Conservation (phyloP, 2,329 filamentous ascomycete genomes). For the Cercospora berteroae region DNA sequence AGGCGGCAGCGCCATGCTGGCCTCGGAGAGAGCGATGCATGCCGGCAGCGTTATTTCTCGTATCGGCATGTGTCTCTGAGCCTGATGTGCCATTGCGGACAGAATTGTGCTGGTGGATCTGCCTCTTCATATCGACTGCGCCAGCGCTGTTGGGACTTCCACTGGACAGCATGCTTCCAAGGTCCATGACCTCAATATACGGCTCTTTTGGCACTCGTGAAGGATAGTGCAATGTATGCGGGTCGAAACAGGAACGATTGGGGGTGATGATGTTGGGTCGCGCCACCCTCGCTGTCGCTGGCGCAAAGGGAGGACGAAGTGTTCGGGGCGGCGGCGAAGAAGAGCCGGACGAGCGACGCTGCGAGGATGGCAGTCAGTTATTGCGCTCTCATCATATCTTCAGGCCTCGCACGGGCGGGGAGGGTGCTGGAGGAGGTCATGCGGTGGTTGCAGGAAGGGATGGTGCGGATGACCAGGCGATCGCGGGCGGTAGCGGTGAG, state of each 20-base stretch:
- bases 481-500: constrained; percentile 18
- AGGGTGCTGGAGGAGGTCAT: constrained; percentile 4
- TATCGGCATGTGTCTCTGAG: constrained; percentile 21
- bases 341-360: constrained; percentile 6
- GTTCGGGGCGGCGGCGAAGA: constrained; percentile 15
- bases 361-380: constrained; percentile 13
- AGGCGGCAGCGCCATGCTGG: constrained; percentile 24
- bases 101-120: constrained; percentile 38
- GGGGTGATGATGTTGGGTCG: constrained; percentile 9
- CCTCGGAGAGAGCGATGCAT: constrained; percentile 27
- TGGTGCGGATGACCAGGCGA: constrained; percentile 23
- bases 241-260: constrained; percentile 15
- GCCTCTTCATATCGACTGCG: constrained; percentile 30
- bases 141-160: constrained; percentile 25
- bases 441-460: constrained; percentile 24
- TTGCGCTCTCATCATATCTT: not conserved
- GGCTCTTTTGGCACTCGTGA: constrained; percentile 7
- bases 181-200: constrained; percentile 35
- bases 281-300: constrained; percentile 30
- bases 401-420: not conserved
- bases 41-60: constrained; percentile 13
- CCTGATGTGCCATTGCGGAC: constrained; percentile 32
- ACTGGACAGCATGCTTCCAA: constrained; percentile 39
- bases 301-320: constrained; percentile 30
- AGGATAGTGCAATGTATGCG: constrained; percentile 16